phyloP scores from a whole-genome alignment of 805 yeast genomes.

The Nakazawaea ishiwadae region DNA sequence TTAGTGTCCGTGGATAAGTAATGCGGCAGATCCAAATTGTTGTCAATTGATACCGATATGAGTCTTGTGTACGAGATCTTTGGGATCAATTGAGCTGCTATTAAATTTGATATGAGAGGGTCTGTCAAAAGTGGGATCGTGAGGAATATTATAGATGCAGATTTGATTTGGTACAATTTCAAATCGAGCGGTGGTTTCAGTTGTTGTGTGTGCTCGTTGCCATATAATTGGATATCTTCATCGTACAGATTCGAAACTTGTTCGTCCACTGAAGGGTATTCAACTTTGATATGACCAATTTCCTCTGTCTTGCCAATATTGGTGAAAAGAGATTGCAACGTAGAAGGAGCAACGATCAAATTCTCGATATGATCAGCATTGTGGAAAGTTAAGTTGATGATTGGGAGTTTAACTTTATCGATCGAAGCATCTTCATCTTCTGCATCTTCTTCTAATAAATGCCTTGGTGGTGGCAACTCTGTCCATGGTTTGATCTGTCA shows the following conservation, averaged over 20 bases:
- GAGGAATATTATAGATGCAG: no score
- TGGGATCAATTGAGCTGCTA: slow-evolving; percentile 1
- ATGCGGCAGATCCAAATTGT: neutral
- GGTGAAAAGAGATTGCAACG: slow-evolving; percentile 20
- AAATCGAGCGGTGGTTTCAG: no score
- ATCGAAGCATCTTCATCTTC: slow-evolving; percentile 18
- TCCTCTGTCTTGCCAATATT: slow-evolving; percentile 14
- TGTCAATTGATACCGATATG: slow-evolving; percentile 6
- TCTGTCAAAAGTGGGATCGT: slow-evolving; percentile 1
- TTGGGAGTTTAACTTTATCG: slow-evolving; percentile 23
- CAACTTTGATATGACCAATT: slow-evolving; percentile 10
- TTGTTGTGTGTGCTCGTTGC: slow-evolving; percentile 19
- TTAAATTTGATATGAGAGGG: neutral
- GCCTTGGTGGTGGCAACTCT: slow-evolving; percentile 42
- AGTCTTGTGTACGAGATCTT: neutral
- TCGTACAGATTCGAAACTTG: slow-evolving; percentile 27
- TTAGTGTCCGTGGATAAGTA: neutral
- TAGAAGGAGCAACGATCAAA: slow-evolving; percentile 28
- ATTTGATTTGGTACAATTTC: no score
- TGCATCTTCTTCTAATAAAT: slow-evolving; percentile 32
- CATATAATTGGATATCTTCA: slow-evolving; percentile 47
- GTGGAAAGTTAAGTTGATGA: slow-evolving; percentile 20
- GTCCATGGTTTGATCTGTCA: slow-evolving; percentile 43
- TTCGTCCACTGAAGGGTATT: slow-evolving; percentile 14
- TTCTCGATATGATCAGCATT: slow-evolving; percentile 16